Evolutionary conservation across 352 stramenopile genomes (phyloP).

Genomic region (Phytophthora megakarya): DNA sequence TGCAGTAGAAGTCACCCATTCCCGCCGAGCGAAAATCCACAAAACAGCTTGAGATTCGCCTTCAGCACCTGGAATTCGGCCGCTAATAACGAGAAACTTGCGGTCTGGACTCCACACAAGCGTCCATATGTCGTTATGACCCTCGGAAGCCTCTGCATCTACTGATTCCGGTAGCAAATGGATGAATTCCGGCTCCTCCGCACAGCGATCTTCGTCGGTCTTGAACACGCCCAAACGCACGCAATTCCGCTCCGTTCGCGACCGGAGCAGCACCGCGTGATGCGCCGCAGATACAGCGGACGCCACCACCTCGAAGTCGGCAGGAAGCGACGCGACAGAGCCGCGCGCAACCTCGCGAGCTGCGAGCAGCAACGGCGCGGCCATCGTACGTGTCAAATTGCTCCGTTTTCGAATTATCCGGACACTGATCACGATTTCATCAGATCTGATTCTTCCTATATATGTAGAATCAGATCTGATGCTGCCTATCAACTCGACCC

Average conservation of each 20-base stretch:
- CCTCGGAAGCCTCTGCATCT: not conserved
- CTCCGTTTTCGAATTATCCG: constrained; percentile 7
- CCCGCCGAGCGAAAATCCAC: constrained; percentile 50
- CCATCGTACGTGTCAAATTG: constrained; percentile 36
- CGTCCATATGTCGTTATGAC: constrained; percentile 23
- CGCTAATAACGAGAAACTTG: constrained; percentile 53
- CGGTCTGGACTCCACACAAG: constrained; percentile 63
- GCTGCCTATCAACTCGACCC: constrained; percentile 12
- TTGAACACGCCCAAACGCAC: constrained; percentile 45
- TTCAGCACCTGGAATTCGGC: constrained; percentile 25
- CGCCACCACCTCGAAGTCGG: constrained; percentile 13
- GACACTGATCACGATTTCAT: not conserved
- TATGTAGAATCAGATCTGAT: constrained; percentile 17
- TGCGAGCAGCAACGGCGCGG: constrained; percentile 41
- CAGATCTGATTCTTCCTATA: constrained; percentile 1
- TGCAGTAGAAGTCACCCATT: constrained; percentile 43
- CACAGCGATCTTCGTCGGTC: not conserved
- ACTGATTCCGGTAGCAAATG: constrained; percentile 25
- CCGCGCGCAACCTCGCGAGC: constrained; percentile 40
- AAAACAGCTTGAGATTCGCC: constrained; percentile 32
- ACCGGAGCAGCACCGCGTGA: constrained; percentile 43
- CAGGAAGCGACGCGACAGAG: not conserved
- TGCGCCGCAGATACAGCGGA: constrained; percentile 26
- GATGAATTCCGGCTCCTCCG: constrained; percentile 14
- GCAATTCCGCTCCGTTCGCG: constrained; percentile 27